Conservation (phyloP, 345 rosid species). For the Adansonia digitata region DNA sequence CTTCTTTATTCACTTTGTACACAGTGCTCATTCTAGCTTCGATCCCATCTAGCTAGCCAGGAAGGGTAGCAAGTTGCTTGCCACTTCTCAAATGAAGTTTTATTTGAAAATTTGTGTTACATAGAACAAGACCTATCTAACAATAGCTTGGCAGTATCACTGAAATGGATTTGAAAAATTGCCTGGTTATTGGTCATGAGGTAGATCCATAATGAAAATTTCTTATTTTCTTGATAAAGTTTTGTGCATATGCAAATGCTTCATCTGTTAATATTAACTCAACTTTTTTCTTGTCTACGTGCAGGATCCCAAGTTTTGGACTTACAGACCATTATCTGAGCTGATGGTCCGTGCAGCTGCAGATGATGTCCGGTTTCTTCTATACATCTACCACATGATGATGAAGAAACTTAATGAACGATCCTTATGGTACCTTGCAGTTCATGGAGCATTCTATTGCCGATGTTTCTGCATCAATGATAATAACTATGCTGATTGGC, state of each 20-base stretch:
- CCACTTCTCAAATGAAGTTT: neutral
- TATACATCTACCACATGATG: slow-evolving; percentile 71
- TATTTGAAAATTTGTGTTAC: neutral
- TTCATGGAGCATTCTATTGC: slow-evolving; percentile 75
- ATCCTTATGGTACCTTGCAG: slow-evolving; percentile 76
- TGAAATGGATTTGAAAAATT: neutral
- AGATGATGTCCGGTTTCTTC: slow-evolving; percentile 94
- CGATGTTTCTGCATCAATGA: slow-evolving; percentile 83
- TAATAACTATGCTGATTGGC: slow-evolving; percentile 74
- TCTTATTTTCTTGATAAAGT: neutral
- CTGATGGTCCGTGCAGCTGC: slow-evolving; percentile 92
- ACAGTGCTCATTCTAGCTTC: neutral
- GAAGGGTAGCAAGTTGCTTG: neutral
- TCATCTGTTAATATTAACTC: neutral
- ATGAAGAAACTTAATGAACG: slow-evolving; percentile 61
- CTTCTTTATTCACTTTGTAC: neutral
- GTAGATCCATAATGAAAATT: neutral
- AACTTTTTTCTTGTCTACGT: neutral
- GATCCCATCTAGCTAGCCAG: neutral
- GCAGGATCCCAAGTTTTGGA: slow-evolving; percentile 94
- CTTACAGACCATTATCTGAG: slow-evolving; percentile 72
- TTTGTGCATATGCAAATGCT: neutral
- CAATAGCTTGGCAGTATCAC: neutral
- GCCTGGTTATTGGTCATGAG: neutral
- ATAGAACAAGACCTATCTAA: neutral